phyloP scores from a whole-genome alignment of 2,329 filamentous ascomycete species.

The Decorospora gaudefroyi region DNA sequence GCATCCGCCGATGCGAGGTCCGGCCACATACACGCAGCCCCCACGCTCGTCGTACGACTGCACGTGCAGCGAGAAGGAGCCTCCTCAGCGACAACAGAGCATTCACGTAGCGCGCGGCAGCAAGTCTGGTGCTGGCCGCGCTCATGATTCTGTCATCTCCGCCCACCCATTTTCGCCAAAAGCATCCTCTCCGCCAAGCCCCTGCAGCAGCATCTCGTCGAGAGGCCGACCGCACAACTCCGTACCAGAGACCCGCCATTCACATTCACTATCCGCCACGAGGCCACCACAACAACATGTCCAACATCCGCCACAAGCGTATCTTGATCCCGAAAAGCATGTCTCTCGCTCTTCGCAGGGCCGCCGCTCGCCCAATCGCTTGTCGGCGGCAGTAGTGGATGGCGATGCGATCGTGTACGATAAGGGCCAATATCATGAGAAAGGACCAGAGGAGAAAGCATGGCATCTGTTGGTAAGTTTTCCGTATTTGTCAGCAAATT shows the following conservation, averaged over 20 bases:
- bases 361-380: constrained; percentile 25
- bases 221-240: constrained; percentile 23
- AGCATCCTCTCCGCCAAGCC: constrained; percentile 42
- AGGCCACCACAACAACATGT: constrained; percentile 14
- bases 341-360: constrained; percentile 24
- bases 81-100: constrained; percentile 21
- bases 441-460: constrained; percentile 51
- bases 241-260: constrained; percentile 22
- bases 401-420: constrained; percentile 37
- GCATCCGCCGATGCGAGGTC: constrained; percentile 34
- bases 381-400: constrained; percentile 27
- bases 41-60: too few species aligned
- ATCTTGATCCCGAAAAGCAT: constrained; percentile 44
- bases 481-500: background rate
- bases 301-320: constrained; percentile 32
- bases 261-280: too few species aligned
- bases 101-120: constrained; percentile 24
- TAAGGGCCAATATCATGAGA: constrained; percentile 46
- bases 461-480: constrained; percentile 50
- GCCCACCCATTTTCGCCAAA: constrained; percentile 46
- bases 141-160: constrained; percentile 48
- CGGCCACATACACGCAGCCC: constrained; percentile 31
- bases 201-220: constrained; percentile 41
- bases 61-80: constrained; percentile 35
- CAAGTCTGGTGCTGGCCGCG: constrained; percentile 31